These are phyloP conservation scores for Leccinum pachyderme DNA, from an alignment of 1,284 basidiomycete genomes.

Conservation along the genomic window DNA sequence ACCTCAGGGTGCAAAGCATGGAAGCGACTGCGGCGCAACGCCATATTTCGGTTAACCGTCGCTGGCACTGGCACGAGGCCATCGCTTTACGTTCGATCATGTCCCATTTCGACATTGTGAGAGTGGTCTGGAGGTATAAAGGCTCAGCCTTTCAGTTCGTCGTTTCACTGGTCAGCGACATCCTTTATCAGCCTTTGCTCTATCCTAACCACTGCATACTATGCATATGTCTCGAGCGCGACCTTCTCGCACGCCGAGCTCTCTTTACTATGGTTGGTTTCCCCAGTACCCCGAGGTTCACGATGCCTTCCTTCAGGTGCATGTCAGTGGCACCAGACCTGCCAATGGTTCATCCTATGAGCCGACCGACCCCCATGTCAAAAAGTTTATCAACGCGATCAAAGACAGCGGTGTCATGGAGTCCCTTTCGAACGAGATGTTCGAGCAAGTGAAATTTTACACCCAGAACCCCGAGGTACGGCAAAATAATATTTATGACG, in stretches of 20 bases:
- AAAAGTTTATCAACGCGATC: neutral
- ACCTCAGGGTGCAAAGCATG: neutral
- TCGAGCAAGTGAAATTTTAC: slow-evolving; percentile 8
- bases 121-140: neutral
- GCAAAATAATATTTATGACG: too few species aligned
- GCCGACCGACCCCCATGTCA: neutral
- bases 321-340: neutral
- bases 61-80: too few species aligned
- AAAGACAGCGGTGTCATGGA: neutral
- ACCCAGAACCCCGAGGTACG: neutral
- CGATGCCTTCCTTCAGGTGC: neutral
- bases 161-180: neutral
- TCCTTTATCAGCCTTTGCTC: neutral
- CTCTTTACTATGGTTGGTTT: slow-evolving; percentile 2
- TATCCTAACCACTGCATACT: neutral
- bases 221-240: neutral
- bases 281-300: neutral
- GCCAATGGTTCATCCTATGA: neutral
- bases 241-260: neutral
- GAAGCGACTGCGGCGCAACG: neutral
- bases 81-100: neutral
- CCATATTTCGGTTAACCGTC: neutral
- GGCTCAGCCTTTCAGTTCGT: neutral
- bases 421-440: slow-evolving; percentile 4
- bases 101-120: neutral